Evolutionary conservation across 352 stramenopile genomes (phyloP), one percentile per base, ranked within the genome.

Genomic region (Phytophthora foliorum): DNA sequence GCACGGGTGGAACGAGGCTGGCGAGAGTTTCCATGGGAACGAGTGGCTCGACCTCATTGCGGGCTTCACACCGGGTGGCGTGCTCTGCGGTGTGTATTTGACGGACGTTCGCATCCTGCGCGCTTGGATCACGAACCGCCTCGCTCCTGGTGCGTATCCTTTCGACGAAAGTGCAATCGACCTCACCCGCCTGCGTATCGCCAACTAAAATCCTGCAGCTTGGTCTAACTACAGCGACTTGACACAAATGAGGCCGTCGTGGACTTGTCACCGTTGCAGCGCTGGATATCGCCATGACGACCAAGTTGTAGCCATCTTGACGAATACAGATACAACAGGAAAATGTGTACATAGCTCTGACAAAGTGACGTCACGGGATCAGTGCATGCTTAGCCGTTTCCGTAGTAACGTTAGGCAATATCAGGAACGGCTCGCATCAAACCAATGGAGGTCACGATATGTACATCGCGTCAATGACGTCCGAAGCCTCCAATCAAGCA

Each of bases 161-260:
- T 78, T 78, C 49, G 65, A 75, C 55, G 64, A 70, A 22, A 73
- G 50, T 44, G 59, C 70, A 50, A 64, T 75, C 36, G 66, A 78
- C 38, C 60, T 67, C 38, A 78, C 65, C 50, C 70, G 44, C 21
- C 50, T 78, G 29, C 64, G 70, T 52, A 78, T 78, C 46, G 65
- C 51, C 50, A 69, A 78, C 50, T 67, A 61, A 46, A 19, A 41
- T 21, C 53, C 7, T 38, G 49, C 32, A 27, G 51, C 59, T 51
- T 55, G 34, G 16, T 31, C 6, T 21, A 6, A 3, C 38, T 44
- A 4, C 14, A 21, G 38, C 38, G 17, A 44, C 6, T 22, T 22
- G 17, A 45, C 0, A 34, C 29, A 13, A 34, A 34, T 34, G 29
- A 34, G 9, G 6, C 8, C 29, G 58, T 67, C 31, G 41, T 54